Evolutionary conservation across 495 filamentous ascomycete species (phyloP).

Genomic region (Aspergillus coremiiformis): DNA sequence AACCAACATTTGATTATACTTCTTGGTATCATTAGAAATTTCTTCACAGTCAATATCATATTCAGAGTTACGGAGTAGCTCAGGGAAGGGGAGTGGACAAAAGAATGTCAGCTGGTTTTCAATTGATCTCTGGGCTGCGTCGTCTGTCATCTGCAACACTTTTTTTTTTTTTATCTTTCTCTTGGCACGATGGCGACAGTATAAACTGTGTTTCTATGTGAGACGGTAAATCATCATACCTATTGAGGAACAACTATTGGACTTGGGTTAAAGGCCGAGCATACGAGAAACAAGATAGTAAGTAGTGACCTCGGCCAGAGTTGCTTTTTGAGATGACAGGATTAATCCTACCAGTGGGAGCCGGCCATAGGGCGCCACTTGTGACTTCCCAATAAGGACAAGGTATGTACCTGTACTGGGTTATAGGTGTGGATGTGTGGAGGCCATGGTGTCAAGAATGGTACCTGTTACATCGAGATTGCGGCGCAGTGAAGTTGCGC

Average conservation of each 20-base stretch:
- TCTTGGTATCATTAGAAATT: not conserved
- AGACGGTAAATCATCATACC: not conserved
- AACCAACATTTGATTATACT: not conserved
- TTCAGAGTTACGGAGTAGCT: slow-evolving; percentile 3
- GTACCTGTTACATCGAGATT: not conserved
- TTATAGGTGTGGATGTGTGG: not conserved
- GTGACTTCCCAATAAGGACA: not conserved
- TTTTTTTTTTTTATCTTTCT: slow-evolving; percentile 1
- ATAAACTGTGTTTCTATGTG: not conserved
- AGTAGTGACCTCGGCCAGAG: not conserved
- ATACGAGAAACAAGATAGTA: not conserved
- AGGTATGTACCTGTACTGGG: not conserved
- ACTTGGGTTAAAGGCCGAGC: not conserved
- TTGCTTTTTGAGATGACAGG: not conserved
- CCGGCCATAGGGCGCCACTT: not conserved
- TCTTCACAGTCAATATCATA: not conserved
- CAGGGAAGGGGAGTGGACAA: not conserved
- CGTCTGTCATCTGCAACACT: slow-evolving; percentile 3
- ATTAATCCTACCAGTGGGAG: not conserved
- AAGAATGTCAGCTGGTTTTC: slow-evolving; percentile 3
- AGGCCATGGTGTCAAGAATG: not conserved
- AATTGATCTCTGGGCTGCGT: not conserved
- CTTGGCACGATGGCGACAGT: slow-evolving; percentile 3
- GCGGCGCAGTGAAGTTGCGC: slow-evolving; percentile 21
- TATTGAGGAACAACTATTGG: not conserved